Evolutionary conservation across 495 filamentous ascomycete genomes (phyloP).

Genomic region (Bacidia rubella): DNA sequence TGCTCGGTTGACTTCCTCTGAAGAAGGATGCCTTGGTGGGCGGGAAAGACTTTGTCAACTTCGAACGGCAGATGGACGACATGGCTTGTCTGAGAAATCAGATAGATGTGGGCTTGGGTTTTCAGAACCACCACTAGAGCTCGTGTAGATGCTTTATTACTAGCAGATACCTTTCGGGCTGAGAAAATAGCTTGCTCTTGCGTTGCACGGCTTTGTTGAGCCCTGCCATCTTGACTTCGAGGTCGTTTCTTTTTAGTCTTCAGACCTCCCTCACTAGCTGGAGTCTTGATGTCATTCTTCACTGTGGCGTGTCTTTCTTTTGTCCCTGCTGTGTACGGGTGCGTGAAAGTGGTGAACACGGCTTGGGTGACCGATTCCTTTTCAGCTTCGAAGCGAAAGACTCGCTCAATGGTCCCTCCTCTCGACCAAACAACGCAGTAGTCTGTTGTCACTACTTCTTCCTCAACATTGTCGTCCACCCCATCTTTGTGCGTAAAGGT

Average conservation of each 20-base stretch:
- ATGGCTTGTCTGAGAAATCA: conserved; percentile 77
- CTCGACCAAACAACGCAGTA: conserved; percentile 84
- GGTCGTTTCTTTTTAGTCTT: background rate
- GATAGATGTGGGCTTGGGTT: conserved; percentile 85
- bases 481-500: conserved; percentile 29
- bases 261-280: conserved; percentile 5
- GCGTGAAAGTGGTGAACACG: conserved; percentile 62
- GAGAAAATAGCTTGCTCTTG: background rate
- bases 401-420: conserved; percentile 69
- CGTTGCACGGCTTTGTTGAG: background rate
- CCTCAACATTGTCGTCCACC: conserved; percentile 40
- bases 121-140: conserved; percentile 86
- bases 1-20: conserved; percentile 53
- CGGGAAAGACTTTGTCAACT: conserved; percentile 73
- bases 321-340: background rate
- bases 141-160: conserved; percentile 19
- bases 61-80: conserved; percentile 89
- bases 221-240: background rate
- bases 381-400: conserved; percentile 77
- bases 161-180: no score
- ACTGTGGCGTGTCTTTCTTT: background rate
- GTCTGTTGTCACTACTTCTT: conserved; percentile 78
- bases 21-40: conserved; percentile 68
- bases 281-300: background rate
- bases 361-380: conserved; percentile 74